Conservation (phyloP, 345 rosid species). For the Moricandia arvensis region DNA sequence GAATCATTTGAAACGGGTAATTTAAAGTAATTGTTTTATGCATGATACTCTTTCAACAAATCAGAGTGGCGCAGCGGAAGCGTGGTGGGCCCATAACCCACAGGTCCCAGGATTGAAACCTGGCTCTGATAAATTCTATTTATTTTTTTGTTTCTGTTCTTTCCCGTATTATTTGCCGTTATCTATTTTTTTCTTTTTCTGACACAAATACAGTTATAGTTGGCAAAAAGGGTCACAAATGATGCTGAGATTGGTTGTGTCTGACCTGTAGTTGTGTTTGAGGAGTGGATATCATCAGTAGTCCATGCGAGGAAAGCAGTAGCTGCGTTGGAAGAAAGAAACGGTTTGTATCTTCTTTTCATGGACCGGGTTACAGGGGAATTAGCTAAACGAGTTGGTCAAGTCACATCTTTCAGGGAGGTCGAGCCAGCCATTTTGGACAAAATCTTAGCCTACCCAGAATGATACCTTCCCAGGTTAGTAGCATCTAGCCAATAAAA, state of each 20-base stretch:
- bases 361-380: conserved; percentile 75
- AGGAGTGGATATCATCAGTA: conserved; percentile 71
- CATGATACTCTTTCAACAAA: background rate
- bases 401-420: conserved; percentile 47
- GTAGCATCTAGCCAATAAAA: background rate
- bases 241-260: conserved; percentile 9
- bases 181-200: background rate
- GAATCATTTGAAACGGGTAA: conserved; percentile 61
- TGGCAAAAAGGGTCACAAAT: background rate
- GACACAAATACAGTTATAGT: background rate
- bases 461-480: conserved; percentile 30
- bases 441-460: conserved; percentile 32
- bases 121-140: conserved; percentile 42
- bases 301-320: conserved; percentile 64
- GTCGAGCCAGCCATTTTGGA: conserved; percentile 53
- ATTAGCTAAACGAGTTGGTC: conserved; percentile 60
- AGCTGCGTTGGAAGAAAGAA: conserved; percentile 68
- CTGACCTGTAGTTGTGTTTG: conserved; percentile 57
- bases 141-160: background rate
- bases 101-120: conserved; percentile 86
- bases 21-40: background rate
- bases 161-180: background rate
- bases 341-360: conserved; percentile 66
- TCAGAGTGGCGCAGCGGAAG: conserved; percentile 73
- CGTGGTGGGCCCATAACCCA: conserved; percentile 88